Evolutionary conservation across 2,329 filamentous ascomycete genomes (phyloP), one percentile per base, ranked within the genome.

Genomic region (Fusarium redolens): DNA sequence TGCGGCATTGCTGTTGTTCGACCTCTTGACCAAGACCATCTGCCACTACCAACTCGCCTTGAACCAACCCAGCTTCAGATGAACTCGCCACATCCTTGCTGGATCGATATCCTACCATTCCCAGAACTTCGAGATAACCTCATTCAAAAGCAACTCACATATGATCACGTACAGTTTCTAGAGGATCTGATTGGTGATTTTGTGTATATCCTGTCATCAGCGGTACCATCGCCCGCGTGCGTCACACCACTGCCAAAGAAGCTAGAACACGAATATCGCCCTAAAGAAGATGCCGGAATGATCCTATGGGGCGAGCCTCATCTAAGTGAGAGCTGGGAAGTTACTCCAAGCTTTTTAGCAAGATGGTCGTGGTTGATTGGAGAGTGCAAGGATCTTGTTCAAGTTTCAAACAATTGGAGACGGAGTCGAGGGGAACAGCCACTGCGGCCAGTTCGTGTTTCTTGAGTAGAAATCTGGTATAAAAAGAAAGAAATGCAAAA

Each of bases 21-120:
- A 14, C 40, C 47, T 2, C 22, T 50, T 5, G 17, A 57, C 20
- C 43, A 30, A 33, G 20, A 37, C 25, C 12, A 51, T 15, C 28
- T 61, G 12, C 48, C 66, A 9, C 7, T 75, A 11, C 72, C 66
- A 15, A 9, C 43, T 5, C 35, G 31, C 11, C 72, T 74, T 3
- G 18, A 48, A 13, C 72, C 72, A 45, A 75, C 72, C 15, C 48
- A 65, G n/a, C 59, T 71, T 28, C 72, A 75, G 30, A 75, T 75
- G 72, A 71, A 55, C 33, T 61, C 33, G 1, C 63, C 69, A 6
- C 73, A 75, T 25, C 58, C 66, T 5, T 43, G 22, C 13, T 75
- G 69, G 69, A 71, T 75, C 11, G 66, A 71, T 18, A 33, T 59
- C 6, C 14, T 75, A 5, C 73, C 69, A 1, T 75, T 71, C 4